Evolutionary conservation across 2,329 filamentous ascomycete species (phyloP).

Genomic region (Elsinoe fawcettii): DNA sequence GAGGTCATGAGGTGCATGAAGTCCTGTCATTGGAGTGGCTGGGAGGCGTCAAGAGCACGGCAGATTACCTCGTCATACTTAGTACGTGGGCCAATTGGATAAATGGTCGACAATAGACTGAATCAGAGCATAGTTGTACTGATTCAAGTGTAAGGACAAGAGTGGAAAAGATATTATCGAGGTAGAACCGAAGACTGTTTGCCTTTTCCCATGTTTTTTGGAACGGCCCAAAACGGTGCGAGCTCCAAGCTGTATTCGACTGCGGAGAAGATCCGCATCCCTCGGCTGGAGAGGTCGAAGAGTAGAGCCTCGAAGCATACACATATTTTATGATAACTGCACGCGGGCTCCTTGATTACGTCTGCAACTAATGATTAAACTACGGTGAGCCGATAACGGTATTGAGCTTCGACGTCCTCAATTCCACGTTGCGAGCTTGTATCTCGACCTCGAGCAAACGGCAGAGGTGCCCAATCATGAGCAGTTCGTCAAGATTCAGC

Average conservation of each 20-base stretch:
- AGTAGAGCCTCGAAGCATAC: not conserved
- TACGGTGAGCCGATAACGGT: not conserved
- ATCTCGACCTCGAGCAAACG: not conserved
- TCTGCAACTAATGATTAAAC: not conserved
- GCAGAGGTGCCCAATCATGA: not conserved
- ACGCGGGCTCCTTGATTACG: not conserved
- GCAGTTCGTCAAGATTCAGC: not conserved
- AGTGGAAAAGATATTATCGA: not conserved
- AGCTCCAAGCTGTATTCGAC: not conserved
- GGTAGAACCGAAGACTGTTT: not conserved
- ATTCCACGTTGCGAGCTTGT: not conserved
- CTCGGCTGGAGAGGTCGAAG: not conserved
- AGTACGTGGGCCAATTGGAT: slow-evolving; percentile 12
- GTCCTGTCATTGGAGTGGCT: slow-evolving; percentile 5
- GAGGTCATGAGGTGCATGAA: slow-evolving; percentile 12
- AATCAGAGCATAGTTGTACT: not conserved
- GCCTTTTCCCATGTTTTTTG: not conserved
- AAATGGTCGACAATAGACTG: not conserved
- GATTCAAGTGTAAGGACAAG: not conserved
- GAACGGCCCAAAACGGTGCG: not conserved
- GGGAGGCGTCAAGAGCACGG: slow-evolving; percentile 4
- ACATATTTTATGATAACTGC: not conserved
- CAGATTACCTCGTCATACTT: slow-evolving; percentile 13
- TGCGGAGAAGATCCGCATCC: not conserved
- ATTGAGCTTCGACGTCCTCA: not conserved